Conservation (phyloP, 2,329 filamentous ascomycete species). For the Ceratocystis destructans region DNA sequence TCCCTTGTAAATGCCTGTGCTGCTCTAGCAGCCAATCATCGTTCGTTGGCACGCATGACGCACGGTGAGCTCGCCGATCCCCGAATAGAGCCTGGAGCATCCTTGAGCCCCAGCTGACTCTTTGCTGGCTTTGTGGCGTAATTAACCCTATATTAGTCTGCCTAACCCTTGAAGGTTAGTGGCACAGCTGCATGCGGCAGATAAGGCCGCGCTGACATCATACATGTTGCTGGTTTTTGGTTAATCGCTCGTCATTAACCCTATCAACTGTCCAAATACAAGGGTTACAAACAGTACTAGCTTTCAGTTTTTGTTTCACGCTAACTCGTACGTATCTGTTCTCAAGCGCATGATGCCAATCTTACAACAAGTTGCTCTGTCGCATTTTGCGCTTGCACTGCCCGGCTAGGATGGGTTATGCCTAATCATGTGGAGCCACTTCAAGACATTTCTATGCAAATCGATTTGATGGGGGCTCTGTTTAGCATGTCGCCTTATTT, state of each 20-base stretch:
- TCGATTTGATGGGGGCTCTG: background rate
- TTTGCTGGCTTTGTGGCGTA: background rate
- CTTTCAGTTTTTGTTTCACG: no score
- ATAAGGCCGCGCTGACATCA: no score
- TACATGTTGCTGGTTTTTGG: no score
- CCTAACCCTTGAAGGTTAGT: background rate
- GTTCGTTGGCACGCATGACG: background rate
- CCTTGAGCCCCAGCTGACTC: background rate
- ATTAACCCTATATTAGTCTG: background rate
- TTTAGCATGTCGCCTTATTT: background rate
- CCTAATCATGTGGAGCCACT: background rate
- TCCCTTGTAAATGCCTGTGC: conserved; percentile 2
- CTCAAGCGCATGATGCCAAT: no score
- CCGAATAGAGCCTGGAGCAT: background rate
- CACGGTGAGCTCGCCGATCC: conserved; percentile 7
- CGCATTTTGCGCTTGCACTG: background rate
- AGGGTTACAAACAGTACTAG: background rate
- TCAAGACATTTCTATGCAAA: background rate
- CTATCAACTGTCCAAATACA: accelerated
- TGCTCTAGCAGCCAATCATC: background rate
- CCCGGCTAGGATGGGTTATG: background rate
- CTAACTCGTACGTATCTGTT: no score
- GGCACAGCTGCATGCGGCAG: no score
- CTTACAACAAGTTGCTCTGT: no score
- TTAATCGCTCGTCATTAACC: no score